Evolutionary conservation across 192 early-diverging fungal species (phyloP), one percentile per base, ranked within the genome.

Genomic region (Gonapodya sp.): DNA sequence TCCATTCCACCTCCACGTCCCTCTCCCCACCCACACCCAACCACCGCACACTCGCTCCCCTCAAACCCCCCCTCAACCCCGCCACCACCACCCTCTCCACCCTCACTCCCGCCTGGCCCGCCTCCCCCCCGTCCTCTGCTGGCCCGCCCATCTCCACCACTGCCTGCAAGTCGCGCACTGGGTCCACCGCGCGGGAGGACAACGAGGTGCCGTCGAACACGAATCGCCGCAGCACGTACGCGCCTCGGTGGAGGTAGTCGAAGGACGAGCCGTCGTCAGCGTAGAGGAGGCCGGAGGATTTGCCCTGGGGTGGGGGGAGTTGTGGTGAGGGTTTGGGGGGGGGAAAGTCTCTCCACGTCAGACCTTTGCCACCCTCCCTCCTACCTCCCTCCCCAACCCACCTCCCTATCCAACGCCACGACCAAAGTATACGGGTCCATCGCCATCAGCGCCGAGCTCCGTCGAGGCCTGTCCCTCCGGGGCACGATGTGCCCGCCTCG

Each of bases 401-500:
- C 92, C 73, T 87, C 79, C 16, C 83, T 86, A 81, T 94, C 89
- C 35, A 96, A 77, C 1, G 94, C 94, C 37, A 99, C 90, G 34
- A 95, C 83, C 18, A 99, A 85, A 8, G 97, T 98, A 82, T 95
- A 94, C 0, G 98, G 98, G 83, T 99, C 98, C 46, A 88, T 87
- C 34, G 85, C 83, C 93, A 95, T 95, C 0, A 94, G 89, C 32
- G 85, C 81, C 1, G 96, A 94, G 30, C 94, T 92, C 24, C 96
- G 89, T 74, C 98, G 92, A 30, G 90, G 85, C 73, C 98, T 92
- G 82, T 97, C 94, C 35, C 95, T 89, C 18, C 93, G 90, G 18
- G 95, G 92, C 35, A 98, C 80, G 81, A 99, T 97, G n/a, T 84
- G 86, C 31, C 98, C 98, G 73, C 95, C 96, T n/a, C 93, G 92